Conservation (phyloP, 495 filamentous ascomycete genomes). For the Penicillium silybi region DNA sequence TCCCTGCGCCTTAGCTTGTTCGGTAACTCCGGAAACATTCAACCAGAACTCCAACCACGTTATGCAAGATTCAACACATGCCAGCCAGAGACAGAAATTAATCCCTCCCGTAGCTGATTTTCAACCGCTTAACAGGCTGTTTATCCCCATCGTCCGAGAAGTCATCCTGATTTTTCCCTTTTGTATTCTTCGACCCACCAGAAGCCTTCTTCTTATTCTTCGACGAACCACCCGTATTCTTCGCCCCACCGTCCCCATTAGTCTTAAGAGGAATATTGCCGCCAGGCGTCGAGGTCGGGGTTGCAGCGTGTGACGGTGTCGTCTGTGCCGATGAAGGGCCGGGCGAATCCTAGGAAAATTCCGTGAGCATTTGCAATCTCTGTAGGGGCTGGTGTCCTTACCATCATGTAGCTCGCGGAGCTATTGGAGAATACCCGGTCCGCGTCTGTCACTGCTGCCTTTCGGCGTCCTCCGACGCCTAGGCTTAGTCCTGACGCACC, state of each 20-base stretch:
- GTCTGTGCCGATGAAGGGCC: slow-evolving; percentile 46
- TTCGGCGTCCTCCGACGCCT: slow-evolving; percentile 38
- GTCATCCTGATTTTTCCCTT: slow-evolving; percentile 35
- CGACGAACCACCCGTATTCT: slow-evolving; percentile 23
- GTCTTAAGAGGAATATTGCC: slow-evolving; percentile 27
- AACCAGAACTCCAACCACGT: slow-evolving; percentile 5
- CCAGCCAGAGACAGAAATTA: slow-evolving; percentile 5
- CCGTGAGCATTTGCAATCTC: slow-evolving; percentile 3
- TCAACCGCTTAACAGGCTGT: slow-evolving; percentile 46
- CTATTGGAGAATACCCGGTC: slow-evolving; percentile 52
- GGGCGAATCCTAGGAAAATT: slow-evolving; percentile 38
- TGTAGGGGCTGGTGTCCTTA: slow-evolving; percentile 6
- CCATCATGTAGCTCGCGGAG: slow-evolving; percentile 49
- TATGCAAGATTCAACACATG: slow-evolving; percentile 1
- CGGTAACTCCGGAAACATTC: not conserved
- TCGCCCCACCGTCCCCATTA: slow-evolving; percentile 23
- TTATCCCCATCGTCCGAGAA: slow-evolving; percentile 43
- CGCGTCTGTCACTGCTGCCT: slow-evolving; percentile 43
- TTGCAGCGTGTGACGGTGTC: slow-evolving; percentile 49
- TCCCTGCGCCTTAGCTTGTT: not conserved
- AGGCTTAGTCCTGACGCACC: slow-evolving; percentile 44
- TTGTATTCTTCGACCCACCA: slow-evolving; percentile 29
- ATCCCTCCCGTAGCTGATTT: slow-evolving; percentile 49
- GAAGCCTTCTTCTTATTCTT: slow-evolving; percentile 46
- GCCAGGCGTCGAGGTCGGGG: slow-evolving; percentile 42